Evolutionary conservation across 768 basidiomycete species (phyloP).

Genomic region (Rhodocollybia butyracea): DNA sequence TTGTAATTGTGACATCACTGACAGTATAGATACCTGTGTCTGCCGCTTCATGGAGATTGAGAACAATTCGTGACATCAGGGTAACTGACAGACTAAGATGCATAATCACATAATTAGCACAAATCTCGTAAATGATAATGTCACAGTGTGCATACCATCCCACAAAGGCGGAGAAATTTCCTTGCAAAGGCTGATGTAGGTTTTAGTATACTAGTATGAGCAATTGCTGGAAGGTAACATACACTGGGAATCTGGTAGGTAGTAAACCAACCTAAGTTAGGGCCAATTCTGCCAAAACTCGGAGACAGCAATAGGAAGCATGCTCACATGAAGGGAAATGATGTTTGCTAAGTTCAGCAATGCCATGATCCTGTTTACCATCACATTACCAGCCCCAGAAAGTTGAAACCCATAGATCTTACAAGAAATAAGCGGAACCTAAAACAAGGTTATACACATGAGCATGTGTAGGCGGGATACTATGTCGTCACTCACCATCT

Average conservation of each 20-base stretch:
- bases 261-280: neutral
- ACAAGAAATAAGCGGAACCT: slow-evolving; percentile 1
- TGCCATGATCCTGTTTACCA: neutral
- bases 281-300: neutral
- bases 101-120: neutral
- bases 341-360: neutral
- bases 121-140: neutral
- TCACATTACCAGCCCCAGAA: too few species aligned
- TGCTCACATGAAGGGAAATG: neutral
- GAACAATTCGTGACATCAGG: slow-evolving; percentile 3
- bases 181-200: neutral
- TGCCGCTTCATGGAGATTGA: slow-evolving; percentile 1
- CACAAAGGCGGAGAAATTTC: neutral
- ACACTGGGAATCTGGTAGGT: neutral
- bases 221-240: too few species aligned
- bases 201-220: too few species aligned
- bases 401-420: neutral
- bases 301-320: too few species aligned
- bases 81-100: neutral
- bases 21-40: neutral
- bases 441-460: too few species aligned
- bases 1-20: too few species aligned
- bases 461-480: too few species aligned
- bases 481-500: neutral
- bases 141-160: neutral